A percentile compares a stretch with the other conserved stretches of the same genome.
These are phyloP conservation scores for Raphanus sativus DNA, from an alignment of 345 rosid genomes.

Conservation along the genomic window DNA sequence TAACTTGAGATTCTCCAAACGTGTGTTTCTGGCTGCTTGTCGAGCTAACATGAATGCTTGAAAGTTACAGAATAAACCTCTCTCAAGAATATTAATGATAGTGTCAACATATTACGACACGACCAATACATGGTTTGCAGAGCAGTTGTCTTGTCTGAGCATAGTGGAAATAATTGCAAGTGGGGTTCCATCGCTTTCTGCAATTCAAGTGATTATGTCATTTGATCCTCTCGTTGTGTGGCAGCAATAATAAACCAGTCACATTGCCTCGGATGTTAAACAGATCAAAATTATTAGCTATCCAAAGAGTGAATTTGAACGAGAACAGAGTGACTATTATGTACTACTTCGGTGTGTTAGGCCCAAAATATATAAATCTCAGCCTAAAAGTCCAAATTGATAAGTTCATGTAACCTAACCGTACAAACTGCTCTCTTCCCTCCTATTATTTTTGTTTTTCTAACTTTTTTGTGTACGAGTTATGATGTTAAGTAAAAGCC, in stretches of 20 bases:
- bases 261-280: neutral
- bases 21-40: neutral
- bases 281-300: neutral
- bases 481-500: neutral
- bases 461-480: neutral
- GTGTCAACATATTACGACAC: neutral
- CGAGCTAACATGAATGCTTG: neutral
- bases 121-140: neutral
- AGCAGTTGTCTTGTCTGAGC: neutral
- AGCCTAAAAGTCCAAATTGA: conserved; percentile 1
- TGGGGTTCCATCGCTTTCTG: neutral
- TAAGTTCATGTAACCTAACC: neutral
- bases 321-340: neutral
- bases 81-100: neutral
- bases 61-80: neutral
- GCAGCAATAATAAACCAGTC: neutral
- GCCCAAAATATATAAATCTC: neutral
- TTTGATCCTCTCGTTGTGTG: neutral
- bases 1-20: neutral
- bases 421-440: neutral
- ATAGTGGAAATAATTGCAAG: neutral
- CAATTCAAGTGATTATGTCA: neutral
- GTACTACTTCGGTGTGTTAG: neutral
- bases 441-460: too few relatives aligned
- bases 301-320: neutral